These are phyloP conservation scores for Xanthoceras sorbifolium DNA, from an alignment of 345 rosid species.

Conservation along the genomic window DNA sequence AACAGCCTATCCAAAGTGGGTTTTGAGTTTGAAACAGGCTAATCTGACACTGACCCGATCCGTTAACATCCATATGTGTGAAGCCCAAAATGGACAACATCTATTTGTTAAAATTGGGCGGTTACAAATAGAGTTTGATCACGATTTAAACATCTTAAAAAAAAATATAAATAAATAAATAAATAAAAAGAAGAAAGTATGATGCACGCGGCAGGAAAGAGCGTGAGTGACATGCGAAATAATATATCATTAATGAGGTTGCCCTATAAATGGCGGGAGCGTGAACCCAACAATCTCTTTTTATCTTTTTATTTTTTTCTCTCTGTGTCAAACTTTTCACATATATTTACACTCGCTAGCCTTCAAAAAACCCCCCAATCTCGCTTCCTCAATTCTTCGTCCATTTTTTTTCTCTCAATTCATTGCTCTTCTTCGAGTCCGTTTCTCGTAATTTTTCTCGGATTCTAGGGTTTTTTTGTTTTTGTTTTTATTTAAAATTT, in stretches of 20 bases:
- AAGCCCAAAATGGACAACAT: no score
- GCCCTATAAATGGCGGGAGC: slow-evolving; percentile 54
- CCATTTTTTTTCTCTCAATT: slow-evolving; percentile 1
- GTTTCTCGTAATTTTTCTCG: not conserved
- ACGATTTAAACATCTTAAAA: no score
- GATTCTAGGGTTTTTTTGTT: slow-evolving; percentile 38
- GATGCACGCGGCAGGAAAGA: slow-evolving; percentile 7
- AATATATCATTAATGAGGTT: not conserved
- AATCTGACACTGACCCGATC: no score
- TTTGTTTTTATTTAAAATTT: not conserved
- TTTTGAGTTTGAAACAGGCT: no score
- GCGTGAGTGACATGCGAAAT: slow-evolving; percentile 19
- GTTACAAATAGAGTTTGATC: no score
- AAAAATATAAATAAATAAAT: no score
- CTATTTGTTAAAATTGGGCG: no score
- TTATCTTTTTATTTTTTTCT: slow-evolving; percentile 15
- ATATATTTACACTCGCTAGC: slow-evolving; percentile 28
- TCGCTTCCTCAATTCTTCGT: slow-evolving; percentile 25
- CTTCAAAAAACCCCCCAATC: slow-evolving; percentile 33
- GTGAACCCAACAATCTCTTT: not conserved
- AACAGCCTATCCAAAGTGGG: no score
- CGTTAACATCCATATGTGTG: no score
- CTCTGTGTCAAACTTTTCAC: slow-evolving; percentile 23
- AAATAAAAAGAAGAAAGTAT: no score
- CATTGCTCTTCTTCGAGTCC: slow-evolving; percentile 6